Evolutionary conservation across 495 filamentous ascomycete species (phyloP), one percentile per base, ranked within the genome.

Genomic region (Podospora australis): DNA sequence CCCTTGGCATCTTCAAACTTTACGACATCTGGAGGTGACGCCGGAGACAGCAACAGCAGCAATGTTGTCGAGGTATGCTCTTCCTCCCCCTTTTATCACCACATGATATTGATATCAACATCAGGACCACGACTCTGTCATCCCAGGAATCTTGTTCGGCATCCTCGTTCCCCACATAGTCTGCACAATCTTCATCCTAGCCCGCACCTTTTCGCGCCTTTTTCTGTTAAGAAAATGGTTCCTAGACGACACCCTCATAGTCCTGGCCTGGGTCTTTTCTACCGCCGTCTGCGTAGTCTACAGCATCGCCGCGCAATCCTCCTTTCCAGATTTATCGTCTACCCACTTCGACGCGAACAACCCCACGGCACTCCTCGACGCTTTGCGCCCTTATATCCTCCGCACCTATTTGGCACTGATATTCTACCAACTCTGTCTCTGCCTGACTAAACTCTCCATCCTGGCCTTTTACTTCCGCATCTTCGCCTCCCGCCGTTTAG

Each of bases 401-500:
- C 56, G 57, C 42, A 54, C 55, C 19, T 62, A 65, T 51, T 45
- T 52, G 4, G 44, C 54, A n/a, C 51, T 58, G 13, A 54, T 62
- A 36, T 52, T 57, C 39, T 68, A 70, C 49, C 68, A 70, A 49
- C 56, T 66, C 7, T 58, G 55, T 32, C 54, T 70, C 14, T 57
- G 59, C 53, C 49, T 69, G 6, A 70, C 62, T 11, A 70, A 70
- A 54, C 58, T 69, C 45, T 66, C 62, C 47, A 63, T 68, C 17
- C 54, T 70, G 36, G 48, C 64, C 19, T 69, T 69, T 46, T 69
- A 70, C 60, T 54, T 68, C 24, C 64, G 68, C 28, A 69, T 70
- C 44, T 59, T 69, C 57, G 52, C 53, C 4, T 56, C 61, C 29
- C 9, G 9, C 32, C 7, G 7, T 3, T 36, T 17, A 1, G 6